Conservation (phyloP, 1,139 yeast species). For the Pichia sp. region DNA sequence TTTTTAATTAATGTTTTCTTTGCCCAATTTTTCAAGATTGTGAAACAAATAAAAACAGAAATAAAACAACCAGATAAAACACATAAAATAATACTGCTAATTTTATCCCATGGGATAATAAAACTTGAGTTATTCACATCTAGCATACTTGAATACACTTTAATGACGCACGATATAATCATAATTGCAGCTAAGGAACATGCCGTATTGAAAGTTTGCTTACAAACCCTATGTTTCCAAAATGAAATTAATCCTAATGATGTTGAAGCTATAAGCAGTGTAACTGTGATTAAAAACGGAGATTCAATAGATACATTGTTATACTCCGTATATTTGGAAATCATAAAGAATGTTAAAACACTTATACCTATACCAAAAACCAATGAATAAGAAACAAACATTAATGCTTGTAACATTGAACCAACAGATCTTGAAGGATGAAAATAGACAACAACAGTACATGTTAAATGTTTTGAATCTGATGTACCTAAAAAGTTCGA, state of each 20-base stretch:
- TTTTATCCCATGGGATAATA: slow-evolving; percentile 41
- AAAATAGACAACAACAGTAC: slow-evolving; percentile 79
- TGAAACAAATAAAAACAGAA: slow-evolving; percentile 52
- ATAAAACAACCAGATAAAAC: slow-evolving; percentile 58
- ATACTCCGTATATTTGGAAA: slow-evolving; percentile 34
- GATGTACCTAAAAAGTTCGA: slow-evolving; percentile 54
- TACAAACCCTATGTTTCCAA: slow-evolving; percentile 60
- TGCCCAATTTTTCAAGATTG: slow-evolving; percentile 37
- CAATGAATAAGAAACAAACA: slow-evolving; percentile 54
- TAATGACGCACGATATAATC: slow-evolving; percentile 64
- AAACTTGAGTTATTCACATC: slow-evolving; percentile 39
- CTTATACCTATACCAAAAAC: slow-evolving; percentile 52
- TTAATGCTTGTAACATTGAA: slow-evolving; percentile 67
- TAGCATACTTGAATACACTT: slow-evolving; percentile 44
- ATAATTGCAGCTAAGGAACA: slow-evolving; percentile 73
- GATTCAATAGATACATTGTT: background rate
- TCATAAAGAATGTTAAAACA: slow-evolving; percentile 45
- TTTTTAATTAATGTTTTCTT: slow-evolving; percentile 5
- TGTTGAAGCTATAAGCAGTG: slow-evolving; percentile 43
- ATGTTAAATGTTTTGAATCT: slow-evolving; percentile 74
- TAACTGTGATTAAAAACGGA: slow-evolving; percentile 6
- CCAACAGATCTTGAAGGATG: slow-evolving; percentile 79
- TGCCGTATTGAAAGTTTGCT: slow-evolving; percentile 72
- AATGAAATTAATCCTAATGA: slow-evolving; percentile 64
- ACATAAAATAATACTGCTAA: slow-evolving; percentile 51